These are phyloP conservation scores for Trichoderma asperelloides DNA, from an alignment of 495 filamentous ascomycete species.

Conservation along the genomic window DNA sequence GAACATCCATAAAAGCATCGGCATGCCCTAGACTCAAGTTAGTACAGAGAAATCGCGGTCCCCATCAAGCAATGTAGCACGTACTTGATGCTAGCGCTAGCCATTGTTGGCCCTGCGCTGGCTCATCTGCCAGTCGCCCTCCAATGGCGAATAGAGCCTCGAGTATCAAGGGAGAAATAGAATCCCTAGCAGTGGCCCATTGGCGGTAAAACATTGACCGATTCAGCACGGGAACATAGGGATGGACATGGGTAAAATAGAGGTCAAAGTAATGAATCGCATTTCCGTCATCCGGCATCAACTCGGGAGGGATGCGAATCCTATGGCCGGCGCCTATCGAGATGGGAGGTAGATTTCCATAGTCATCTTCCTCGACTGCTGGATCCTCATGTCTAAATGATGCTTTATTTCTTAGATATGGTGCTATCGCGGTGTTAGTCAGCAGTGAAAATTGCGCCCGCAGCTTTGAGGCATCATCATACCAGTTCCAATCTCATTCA, in stretches of 20 bases:
- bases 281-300: conserved; percentile 86
- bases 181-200: conserved; percentile 77
- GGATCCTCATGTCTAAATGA: conserved; percentile 52
- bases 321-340: conserved; percentile 58
- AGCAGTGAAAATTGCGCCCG: conserved; percentile 14
- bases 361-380: conserved; percentile 71
- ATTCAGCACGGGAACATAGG: conserved; percentile 92
- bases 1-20: conserved; percentile 92
- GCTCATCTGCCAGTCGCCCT: conserved; percentile 72
- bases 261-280: conserved; percentile 82
- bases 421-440: conserved; percentile 42
- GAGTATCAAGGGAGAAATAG: conserved; percentile 84
- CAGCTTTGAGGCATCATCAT: conserved; percentile 22
- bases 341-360: conserved; percentile 53
- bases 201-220: conserved; percentile 78
- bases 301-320: conserved; percentile 82
- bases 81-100: conserved; percentile 83
- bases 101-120: conserved; percentile 84
- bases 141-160: conserved; percentile 96
- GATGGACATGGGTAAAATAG: conserved; percentile 87
- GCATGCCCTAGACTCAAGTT: conserved; percentile 60
- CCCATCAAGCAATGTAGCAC: conserved; percentile 22
- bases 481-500: conserved; percentile 86
- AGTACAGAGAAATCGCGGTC: conserved; percentile 15
- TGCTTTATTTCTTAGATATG: conserved; percentile 74